Conservation (phyloP, 305 asterid genomes). For the Solanum hybrid region DNA sequence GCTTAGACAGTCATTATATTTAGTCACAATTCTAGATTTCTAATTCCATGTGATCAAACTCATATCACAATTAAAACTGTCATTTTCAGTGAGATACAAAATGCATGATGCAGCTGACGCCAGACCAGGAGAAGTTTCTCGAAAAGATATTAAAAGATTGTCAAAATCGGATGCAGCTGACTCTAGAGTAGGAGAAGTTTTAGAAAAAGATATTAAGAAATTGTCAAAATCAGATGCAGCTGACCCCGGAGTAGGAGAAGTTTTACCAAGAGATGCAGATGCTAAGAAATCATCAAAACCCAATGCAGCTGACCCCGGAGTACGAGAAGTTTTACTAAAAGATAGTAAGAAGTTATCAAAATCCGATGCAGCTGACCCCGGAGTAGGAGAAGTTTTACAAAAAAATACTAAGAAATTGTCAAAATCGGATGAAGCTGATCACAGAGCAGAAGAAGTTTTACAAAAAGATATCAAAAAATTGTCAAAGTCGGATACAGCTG, state of each 20-base stretch:
- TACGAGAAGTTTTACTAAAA: constrained; percentile 46
- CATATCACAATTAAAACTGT: neutral
- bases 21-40: neutral
- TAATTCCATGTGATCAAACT: neutral
- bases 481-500: constrained; percentile 25
- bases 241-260: constrained; percentile 45
- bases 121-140: constrained; percentile 43
- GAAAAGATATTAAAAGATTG: constrained; percentile 62
- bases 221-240: constrained; percentile 29
- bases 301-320: constrained; percentile 31
- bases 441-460: constrained; percentile 47
- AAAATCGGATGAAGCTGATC: constrained; percentile 29
- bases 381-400: constrained; percentile 43
- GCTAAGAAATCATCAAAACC: constrained; percentile 42
- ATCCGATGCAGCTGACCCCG: constrained; percentile 28
- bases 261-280: constrained; percentile 34
- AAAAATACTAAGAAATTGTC: constrained; percentile 58
- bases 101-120: constrained; percentile 35
- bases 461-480: constrained; percentile 59
- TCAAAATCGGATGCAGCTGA: constrained; percentile 28
- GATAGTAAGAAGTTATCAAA: constrained; percentile 51
- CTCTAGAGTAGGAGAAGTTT: constrained; percentile 40
- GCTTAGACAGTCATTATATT: neutral
- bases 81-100: constrained; percentile 51
- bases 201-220: constrained; percentile 52